phyloP scores from a whole-genome alignment of 352 stramenopile genomes.

The Pythium grandisporangium region DNA sequence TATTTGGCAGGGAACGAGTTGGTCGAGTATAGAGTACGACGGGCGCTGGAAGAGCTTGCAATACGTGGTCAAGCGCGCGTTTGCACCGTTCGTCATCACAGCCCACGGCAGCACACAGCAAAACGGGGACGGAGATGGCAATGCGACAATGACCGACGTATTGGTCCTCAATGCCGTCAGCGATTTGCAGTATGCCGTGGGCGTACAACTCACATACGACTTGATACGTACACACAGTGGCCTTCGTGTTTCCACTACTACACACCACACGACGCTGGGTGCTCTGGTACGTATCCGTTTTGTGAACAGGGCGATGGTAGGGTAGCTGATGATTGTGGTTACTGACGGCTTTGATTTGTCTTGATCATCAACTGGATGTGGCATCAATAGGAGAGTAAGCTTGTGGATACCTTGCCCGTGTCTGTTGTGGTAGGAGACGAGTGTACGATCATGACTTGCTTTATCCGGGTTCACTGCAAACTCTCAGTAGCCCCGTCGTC shows the following conservation, averaged over 20 bases:
- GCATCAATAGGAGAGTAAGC: too few species aligned
- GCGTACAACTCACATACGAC: constrained; percentile 30
- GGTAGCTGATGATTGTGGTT: too few species aligned
- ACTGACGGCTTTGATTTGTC: too few species aligned
- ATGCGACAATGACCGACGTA: too few species aligned
- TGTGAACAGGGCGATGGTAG: too few species aligned
- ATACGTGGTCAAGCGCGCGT: constrained; percentile 57
- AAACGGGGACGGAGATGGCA: constrained; percentile 4
- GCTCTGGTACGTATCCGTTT: constrained; percentile 38
- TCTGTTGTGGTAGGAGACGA: too few species aligned
- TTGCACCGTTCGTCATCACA: constrained; percentile 58
- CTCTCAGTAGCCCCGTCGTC: too few species aligned
- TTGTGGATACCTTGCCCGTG: too few species aligned
- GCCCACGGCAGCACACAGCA: too few species aligned
- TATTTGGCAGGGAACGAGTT: constrained; percentile 82
- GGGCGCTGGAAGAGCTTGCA: constrained; percentile 79
- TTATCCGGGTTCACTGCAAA: too few species aligned
- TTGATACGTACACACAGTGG: constrained; percentile 27
- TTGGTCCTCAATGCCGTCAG: constrained; percentile 38
- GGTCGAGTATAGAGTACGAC: constrained; percentile 78
- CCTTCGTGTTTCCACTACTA: constrained; percentile 28
- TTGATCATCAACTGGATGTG: too few species aligned
- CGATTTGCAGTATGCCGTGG: constrained; percentile 26
- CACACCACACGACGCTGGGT: constrained; percentile 13
- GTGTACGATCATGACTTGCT: too few species aligned